Evolutionary conservation across 23 red algal genomes (phyloP).

Genomic region (Agarophyton chilense): DNA sequence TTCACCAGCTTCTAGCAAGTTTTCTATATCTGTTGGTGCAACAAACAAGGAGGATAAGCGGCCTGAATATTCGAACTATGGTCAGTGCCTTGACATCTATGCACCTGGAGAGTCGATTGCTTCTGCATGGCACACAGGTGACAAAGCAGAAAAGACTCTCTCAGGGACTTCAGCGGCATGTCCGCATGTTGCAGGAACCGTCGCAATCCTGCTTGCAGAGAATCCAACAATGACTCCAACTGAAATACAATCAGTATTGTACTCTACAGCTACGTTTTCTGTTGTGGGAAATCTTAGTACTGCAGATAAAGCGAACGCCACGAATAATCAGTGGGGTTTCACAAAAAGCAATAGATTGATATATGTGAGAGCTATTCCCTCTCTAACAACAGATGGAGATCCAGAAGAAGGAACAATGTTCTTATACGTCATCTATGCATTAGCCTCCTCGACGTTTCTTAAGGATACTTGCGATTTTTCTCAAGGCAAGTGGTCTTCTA

Average conservation of each 20-base stretch:
- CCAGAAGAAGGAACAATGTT: slow-evolving; percentile 34
- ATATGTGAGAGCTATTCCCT: slow-evolving; percentile 59
- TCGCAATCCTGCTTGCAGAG: slow-evolving; percentile 48
- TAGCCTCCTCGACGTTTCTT: neutral
- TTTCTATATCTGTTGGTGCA: slow-evolving; percentile 59
- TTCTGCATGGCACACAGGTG: slow-evolving; percentile 61
- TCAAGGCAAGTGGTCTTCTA: neutral
- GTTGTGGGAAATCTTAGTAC: neutral
- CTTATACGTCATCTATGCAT: slow-evolving; percentile 28
- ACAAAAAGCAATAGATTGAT: slow-evolving; percentile 39
- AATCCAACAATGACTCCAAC: slow-evolving; percentile 62
- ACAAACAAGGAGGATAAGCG: slow-evolving; percentile 31
- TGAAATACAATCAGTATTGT: slow-evolving; percentile 39
- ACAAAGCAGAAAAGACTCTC: slow-evolving; percentile 21
- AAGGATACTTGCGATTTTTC: neutral
- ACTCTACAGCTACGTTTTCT: slow-evolving; percentile 35
- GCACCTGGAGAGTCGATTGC: slow-evolving; percentile 65
- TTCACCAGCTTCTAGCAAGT: slow-evolving; percentile 52
- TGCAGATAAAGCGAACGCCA: neutral
- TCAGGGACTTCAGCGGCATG: slow-evolving; percentile 56
- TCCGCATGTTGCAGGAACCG: slow-evolving; percentile 64
- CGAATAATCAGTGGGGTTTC: neutral
- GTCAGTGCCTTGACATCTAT: slow-evolving; percentile 60
- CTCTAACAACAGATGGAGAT: slow-evolving; percentile 11
- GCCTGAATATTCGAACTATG: slow-evolving; percentile 50